Base-by-base conservation (phyloP, 345 rosid species). In the Punica granatum region DNA sequence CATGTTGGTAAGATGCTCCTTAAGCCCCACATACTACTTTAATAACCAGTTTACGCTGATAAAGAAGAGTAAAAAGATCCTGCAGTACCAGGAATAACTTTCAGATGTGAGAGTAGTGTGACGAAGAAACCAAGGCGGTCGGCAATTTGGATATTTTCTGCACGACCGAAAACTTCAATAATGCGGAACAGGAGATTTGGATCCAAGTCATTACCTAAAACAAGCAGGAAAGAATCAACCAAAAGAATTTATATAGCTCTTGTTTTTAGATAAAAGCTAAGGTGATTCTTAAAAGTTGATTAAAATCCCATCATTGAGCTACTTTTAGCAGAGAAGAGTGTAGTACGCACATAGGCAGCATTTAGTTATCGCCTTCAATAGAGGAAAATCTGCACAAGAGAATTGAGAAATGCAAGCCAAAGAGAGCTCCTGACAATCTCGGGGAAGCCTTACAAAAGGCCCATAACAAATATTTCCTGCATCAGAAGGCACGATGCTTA, bases 201-300 rank as follows among this genome's bases (percentile, higher is more conserved):
- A 70, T 85, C 92, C 78, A 94, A 78, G 64, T 86, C 78, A 64
- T 74, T 75, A 76, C 84, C 99, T 94, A 85, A n/a, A n/a, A n/a
- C n/a, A n/a, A n/a, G 71, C 7, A 67, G 16, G 53, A 4, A 62
- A 43, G 23, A 34, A 53, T 23, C 62, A 21, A 64, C 59, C 41
- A 61, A 32, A 10, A n/a, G n/a, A n/a, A n/a, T n/a, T n/a, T n/a
- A n/a, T n/a, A n/a, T n/a, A n/a, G n/a, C n/a, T n/a, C n/a, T n/a
- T n/a, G n/a, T n/a, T n/a, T n/a, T n/a, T n/a, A n/a, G n/a, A n/a
- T n/a, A n/a, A n/a, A n/a, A n/a, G n/a, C n/a, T n/a, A n/a, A n/a
- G n/a, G n/a, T n/a, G n/a, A n/a, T n/a, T n/a, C n/a, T n/a, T n/a
- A n/a, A n/a, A n/a, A n/a, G n/a, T n/a, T n/a, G n/a, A n/a, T n/a